phyloP scores from a whole-genome alignment of 495 filamentous ascomycete species.

The Letharia columbiana region DNA sequence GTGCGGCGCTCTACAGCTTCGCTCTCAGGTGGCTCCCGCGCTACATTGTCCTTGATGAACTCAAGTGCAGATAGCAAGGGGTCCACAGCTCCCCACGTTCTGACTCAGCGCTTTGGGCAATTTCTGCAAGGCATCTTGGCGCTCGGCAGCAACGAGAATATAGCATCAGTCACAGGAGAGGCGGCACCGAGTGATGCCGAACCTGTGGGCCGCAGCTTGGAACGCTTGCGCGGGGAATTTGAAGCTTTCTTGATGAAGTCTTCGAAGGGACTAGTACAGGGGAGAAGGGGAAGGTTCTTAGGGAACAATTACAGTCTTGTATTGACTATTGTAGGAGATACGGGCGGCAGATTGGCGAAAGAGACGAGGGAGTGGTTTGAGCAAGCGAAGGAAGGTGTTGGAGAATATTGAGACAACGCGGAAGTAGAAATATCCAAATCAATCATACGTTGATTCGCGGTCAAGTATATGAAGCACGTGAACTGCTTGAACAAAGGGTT shows the following conservation, averaged over 20 bases:
- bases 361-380: conserved; percentile 24
- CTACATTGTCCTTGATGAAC: conserved; percentile 50
- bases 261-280: conserved; percentile 58
- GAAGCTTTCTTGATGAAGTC: conserved; percentile 66
- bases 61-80: conserved; percentile 49
- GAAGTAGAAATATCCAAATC: neutral
- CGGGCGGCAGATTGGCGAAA: conserved; percentile 21
- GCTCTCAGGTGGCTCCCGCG: conserved; percentile 38
- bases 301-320: conserved; percentile 92
- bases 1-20: conserved; percentile 50
- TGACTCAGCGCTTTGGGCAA: conserved; percentile 89
- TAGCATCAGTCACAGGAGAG: conserved; percentile 7
- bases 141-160: conserved; percentile 56
- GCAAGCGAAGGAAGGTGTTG: conserved; percentile 21
- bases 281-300: conserved; percentile 79
- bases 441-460: neutral
- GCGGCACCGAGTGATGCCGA: conserved; percentile 72
- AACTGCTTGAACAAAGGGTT: neutral
- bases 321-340: conserved; percentile 63
- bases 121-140: conserved; percentile 75
- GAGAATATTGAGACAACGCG: conserved; percentile 13
- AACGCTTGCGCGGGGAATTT: conserved; percentile 64
- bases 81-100: conserved; percentile 79
- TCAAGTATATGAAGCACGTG: neutral
- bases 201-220: conserved; percentile 72